Conservation (phyloP, 495 filamentous ascomycete genomes). For the Trichoderma parareesei region DNA sequence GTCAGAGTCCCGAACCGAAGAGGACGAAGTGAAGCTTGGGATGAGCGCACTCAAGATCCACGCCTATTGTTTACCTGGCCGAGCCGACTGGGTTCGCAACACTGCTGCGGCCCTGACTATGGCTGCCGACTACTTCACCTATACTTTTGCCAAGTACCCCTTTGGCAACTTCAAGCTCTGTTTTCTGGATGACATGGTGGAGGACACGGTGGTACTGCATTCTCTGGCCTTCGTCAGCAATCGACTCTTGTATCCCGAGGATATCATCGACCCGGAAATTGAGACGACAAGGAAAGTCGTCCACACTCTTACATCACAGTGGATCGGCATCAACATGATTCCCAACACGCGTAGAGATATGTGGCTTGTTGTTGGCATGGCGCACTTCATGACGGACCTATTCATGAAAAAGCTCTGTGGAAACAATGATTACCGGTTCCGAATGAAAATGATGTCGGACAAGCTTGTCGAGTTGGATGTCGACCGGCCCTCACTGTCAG, state of each 20-base stretch:
- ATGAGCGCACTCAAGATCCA: conserved; percentile 74
- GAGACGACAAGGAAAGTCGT: conserved; percentile 68
- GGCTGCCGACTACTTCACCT: conserved; percentile 78
- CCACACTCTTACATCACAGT: conserved; percentile 83
- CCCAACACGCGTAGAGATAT: conserved; percentile 70
- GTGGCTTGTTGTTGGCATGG: conserved; percentile 87
- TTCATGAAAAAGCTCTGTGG: conserved; percentile 86
- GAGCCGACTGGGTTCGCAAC: conserved; percentile 69
- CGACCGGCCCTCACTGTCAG: conserved; percentile 70
- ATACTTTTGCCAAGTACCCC: conserved; percentile 77
- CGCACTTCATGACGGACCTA: conserved; percentile 86
- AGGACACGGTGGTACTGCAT: conserved; percentile 66
- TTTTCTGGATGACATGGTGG: conserved; percentile 80
- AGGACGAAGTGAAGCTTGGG: conserved; percentile 83
- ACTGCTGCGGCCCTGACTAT: conserved; percentile 52
- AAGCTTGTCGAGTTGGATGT: conserved; percentile 73
- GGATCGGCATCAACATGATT: conserved; percentile 83
- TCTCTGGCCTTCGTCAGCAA: conserved; percentile 82
- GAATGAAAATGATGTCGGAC: conserved; percentile 81
- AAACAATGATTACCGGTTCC: conserved; percentile 88
- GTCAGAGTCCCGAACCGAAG: conserved; percentile 75
- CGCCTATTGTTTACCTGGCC: conserved; percentile 82
- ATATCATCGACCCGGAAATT: conserved; percentile 75
- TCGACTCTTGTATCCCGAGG: conserved; percentile 70
- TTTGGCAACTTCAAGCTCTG: conserved; percentile 83